Evolutionary conservation across 163 green algal genomes (phyloP).

Genomic region (Volvox carteri): DNA sequence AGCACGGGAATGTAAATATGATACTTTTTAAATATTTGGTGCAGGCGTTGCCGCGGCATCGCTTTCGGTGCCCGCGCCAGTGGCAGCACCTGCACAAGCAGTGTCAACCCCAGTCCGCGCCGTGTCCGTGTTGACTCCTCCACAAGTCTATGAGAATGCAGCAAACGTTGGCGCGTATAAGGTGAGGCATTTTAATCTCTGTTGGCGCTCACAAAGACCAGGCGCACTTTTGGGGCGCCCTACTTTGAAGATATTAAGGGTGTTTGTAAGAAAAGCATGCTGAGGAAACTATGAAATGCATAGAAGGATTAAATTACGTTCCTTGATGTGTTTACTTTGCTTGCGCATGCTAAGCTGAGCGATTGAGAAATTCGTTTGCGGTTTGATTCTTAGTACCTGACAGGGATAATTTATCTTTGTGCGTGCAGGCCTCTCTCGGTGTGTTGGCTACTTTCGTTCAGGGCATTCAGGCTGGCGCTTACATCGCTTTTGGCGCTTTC

Average conservation of each 20-base stretch:
- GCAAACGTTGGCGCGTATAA: slow-evolving; percentile 26
- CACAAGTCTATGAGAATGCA: slow-evolving; percentile 44
- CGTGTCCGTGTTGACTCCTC: slow-evolving; percentile 43
- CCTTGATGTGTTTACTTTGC: no score
- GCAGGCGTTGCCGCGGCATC: background rate
- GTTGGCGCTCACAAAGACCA: no score
- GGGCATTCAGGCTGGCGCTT: slow-evolving; percentile 81
- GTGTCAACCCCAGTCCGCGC: slow-evolving; percentile 13
- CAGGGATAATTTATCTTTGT: no score
- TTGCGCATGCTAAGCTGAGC: no score
- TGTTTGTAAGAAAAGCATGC: no score
- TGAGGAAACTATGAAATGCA: no score
- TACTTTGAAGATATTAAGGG: background rate
- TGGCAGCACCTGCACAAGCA: background rate
- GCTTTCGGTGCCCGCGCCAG: background rate
- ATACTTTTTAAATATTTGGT: background rate
- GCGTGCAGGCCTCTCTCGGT: background rate
- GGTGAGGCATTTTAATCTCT: background rate
- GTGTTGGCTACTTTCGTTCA: slow-evolving; percentile 41
- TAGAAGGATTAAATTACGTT: no score
- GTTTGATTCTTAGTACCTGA: no score
- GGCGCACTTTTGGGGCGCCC: no score
- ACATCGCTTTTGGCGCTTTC: slow-evolving; percentile 86
- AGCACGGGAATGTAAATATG: background rate
- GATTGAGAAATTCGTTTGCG: no score